Evolutionary conservation across 2,329 filamentous ascomycete species (phyloP).

Genomic region (Fusarium sp.): DNA sequence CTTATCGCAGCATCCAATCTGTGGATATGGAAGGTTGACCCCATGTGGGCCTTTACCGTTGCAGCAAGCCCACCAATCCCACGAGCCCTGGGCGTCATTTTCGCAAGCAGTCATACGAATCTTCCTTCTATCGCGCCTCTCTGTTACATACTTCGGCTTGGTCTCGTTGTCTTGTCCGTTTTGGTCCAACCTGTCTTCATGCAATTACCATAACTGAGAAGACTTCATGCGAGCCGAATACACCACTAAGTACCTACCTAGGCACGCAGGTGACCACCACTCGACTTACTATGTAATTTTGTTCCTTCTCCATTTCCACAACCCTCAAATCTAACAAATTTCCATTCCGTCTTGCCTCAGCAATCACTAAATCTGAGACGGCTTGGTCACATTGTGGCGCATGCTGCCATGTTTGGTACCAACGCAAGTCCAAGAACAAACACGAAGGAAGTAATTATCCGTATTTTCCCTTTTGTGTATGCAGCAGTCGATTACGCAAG

Average conservation of each 20-base stretch:
- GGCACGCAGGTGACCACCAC: background rate
- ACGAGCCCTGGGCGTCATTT: conserved; percentile 30
- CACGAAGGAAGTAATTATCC: background rate
- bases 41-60: conserved; percentile 34
- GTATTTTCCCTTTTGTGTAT: background rate
- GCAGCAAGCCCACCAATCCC: conserved; percentile 39
- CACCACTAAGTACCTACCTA: background rate
- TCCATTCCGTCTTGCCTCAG: conserved; percentile 13
- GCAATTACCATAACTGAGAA: background rate
- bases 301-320: conserved; percentile 2
- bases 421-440: background rate
- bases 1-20: conserved; percentile 20
- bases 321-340: conserved; percentile 3
- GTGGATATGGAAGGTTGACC: conserved; percentile 23
- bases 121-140: conserved; percentile 27
- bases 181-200: conserved; percentile 10
- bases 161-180: conserved; percentile 28
- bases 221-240: conserved; percentile 6
- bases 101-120: conserved; percentile 38
- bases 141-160: conserved; percentile 21
- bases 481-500: background rate
- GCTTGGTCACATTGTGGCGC: background rate
- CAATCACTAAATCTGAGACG: conserved; percentile 32
- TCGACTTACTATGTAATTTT: background rate
- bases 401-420: background rate